Evolutionary conservation across 306 rosid genomes (phyloP).

Genomic region (Cyamopsis tetragonoloba): DNA sequence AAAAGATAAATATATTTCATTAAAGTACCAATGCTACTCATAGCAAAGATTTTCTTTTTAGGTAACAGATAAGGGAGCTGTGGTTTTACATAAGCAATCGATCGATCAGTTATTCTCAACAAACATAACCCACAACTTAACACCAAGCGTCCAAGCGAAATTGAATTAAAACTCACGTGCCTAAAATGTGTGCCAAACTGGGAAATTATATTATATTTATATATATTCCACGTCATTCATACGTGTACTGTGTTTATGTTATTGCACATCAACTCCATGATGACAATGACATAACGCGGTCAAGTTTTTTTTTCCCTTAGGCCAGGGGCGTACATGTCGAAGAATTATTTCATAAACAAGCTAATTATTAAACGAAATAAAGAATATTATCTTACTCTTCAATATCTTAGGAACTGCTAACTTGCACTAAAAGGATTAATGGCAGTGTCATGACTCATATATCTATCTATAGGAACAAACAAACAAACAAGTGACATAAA

Average conservation of each 20-base stretch:
- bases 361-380: background rate
- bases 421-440: background rate
- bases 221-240: background rate
- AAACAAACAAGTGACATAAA: slow-evolving; percentile 7
- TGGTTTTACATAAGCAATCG: too few species aligned
- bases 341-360: background rate
- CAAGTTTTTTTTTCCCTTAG: background rate
- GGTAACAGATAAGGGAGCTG: too few species aligned
- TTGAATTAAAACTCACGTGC: background rate
- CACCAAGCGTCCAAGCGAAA: too few species aligned
- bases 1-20: too few species aligned
- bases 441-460: background rate
- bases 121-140: too few species aligned
- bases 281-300: background rate
- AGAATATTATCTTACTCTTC: slow-evolving; percentile 1
- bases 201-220: too few species aligned
- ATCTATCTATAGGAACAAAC: background rate
- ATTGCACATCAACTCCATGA: background rate
- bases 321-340: background rate
- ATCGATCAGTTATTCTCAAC: too few species aligned
- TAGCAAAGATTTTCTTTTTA: too few species aligned
- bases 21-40: too few species aligned
- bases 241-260: background rate
- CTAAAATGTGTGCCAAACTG: background rate
- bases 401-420: background rate